Conservation (phyloP, 139 green algal species). For the Volvox reticuliferus region DNA sequence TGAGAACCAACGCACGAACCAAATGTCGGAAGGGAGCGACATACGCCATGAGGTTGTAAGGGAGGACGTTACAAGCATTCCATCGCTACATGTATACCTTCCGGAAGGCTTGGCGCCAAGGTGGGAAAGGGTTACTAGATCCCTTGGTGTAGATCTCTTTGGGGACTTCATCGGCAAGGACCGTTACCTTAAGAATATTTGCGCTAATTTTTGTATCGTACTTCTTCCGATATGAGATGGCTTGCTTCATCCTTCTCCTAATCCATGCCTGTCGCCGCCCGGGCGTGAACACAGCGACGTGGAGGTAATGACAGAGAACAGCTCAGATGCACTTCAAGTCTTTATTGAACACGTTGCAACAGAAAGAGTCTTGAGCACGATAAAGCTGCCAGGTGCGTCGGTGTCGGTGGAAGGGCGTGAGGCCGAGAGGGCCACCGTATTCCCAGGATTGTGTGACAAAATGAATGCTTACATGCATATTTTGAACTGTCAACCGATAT, state of each 20-base stretch:
- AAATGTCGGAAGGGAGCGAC: not conserved
- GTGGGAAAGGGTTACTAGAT: not conserved
- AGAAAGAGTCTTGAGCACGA: not conserved
- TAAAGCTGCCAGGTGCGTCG: constrained; percentile 16
- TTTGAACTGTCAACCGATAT: too few species aligned
- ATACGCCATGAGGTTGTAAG: constrained; percentile 3
- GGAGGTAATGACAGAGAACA: not conserved
- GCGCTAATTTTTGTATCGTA: too few species aligned
- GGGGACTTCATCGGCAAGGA: not conserved
- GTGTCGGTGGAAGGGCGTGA: too few species aligned
- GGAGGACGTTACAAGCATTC: not conserved
- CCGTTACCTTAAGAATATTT: not conserved
- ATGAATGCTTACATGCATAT: too few species aligned
- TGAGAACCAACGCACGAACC: not conserved
- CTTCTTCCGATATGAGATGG: not conserved
- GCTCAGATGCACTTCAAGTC: not conserved
- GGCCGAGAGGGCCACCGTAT: too few species aligned
- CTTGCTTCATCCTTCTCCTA: not conserved
- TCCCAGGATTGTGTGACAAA: too few species aligned
- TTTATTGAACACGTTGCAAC: not conserved
- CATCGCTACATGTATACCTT: constrained; percentile 12
- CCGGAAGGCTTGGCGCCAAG: not conserved
- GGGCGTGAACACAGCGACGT: not conserved
- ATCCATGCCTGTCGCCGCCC: not conserved
- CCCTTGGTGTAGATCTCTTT: not conserved